These are phyloP conservation scores for Viola pubescens DNA, from an alignment of 441 rosid genomes.

Conservation along the genomic window DNA sequence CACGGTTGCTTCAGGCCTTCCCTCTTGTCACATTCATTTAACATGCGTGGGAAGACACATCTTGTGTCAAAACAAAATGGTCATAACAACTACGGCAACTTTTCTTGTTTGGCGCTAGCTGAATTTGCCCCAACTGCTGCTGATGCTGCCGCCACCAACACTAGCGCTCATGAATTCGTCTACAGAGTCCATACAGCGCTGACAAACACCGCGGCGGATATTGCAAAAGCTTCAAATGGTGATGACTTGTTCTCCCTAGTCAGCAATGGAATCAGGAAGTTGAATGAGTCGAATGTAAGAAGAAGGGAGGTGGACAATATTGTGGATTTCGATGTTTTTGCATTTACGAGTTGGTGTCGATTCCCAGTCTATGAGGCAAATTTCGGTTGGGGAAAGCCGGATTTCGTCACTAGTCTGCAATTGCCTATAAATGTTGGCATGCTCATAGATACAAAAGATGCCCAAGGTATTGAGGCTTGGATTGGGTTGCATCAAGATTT, in stretches of 20 bases:
- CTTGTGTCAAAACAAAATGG: neutral
- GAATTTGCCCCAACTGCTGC: too few species aligned
- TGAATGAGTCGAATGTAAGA: too few species aligned
- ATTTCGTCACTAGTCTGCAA: neutral
- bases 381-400: constrained; percentile 7
- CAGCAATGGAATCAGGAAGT: neutral
- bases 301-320: neutral
- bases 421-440: neutral
- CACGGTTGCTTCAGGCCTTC: constrained; percentile 4
- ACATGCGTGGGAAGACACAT: neutral
- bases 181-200: neutral
- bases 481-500: neutral
- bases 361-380: neutral
- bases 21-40: neutral
- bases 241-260: neutral
- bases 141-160: neutral
- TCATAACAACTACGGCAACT: neutral
- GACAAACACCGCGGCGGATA: neutral
- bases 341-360: neutral
- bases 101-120: neutral
- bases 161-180: neutral
- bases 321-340: neutral
- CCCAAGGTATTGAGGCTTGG: neutral
- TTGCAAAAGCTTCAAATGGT: neutral
- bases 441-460: neutral